phyloP scores from a whole-genome alignment of 345 rosid species.

The Schrenkiella parvula region DNA sequence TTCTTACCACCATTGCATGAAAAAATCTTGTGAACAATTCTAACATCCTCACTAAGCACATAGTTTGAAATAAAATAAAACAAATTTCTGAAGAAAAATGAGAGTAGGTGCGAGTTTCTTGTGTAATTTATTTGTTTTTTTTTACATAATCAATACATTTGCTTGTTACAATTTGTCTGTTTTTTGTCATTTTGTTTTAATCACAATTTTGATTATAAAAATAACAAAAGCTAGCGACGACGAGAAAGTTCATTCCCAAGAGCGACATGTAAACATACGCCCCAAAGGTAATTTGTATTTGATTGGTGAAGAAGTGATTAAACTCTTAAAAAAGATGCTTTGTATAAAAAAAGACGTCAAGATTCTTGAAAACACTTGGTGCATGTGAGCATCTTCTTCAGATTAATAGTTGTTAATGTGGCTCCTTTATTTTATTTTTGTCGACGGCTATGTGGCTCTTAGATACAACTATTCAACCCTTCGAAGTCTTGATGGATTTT shows the following conservation, averaged over 20 bases:
- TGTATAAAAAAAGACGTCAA: neutral
- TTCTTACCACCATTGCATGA: neutral
- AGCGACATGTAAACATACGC: constrained; percentile 13
- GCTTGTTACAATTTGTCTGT: neutral
- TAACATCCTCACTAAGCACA: neutral
- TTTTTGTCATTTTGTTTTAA: neutral
- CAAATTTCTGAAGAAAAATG: neutral
- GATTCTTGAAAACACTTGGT: constrained; percentile 12
- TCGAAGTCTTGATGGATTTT: neutral
- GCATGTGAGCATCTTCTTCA: neutral
- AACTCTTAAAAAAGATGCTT: neutral
- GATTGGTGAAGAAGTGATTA: neutral
- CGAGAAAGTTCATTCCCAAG: neutral
- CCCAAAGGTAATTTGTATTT: neutral
- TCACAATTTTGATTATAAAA: neutral
- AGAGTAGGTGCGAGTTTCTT: neutral
- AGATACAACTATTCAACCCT: neutral
- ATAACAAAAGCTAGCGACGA: neutral
- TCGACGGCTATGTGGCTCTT: neutral
- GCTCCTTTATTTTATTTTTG: neutral
- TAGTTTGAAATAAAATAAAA: neutral
- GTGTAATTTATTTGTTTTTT: neutral
- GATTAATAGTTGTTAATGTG: constrained; percentile 5
- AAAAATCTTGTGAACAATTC: neutral
- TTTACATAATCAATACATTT: neutral